Base-by-base conservation (phyloP, 176 grass and related monocot genomes). In the Zizania latifolia region DNA sequence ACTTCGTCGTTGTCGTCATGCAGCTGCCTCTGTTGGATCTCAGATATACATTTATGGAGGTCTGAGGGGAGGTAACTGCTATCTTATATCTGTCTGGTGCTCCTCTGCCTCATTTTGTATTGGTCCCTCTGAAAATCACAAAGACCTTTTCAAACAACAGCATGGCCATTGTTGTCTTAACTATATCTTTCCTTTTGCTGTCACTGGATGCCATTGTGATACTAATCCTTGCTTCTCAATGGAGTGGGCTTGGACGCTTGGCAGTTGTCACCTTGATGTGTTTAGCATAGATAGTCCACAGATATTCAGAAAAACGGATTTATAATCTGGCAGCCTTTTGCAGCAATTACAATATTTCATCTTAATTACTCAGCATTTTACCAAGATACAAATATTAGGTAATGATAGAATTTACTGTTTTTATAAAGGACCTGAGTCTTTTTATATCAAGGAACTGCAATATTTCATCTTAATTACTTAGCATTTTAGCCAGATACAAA, bases 1-100 rank as follows among this genome's bases (percentile, higher is more conserved):
- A 68, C 78, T 99, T 87, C 89, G 95, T 28, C 89, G 95, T 50
- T 99, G 95, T 33, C 95, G 95, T 37, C 95, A 99, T 92, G 95
- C 95, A 62, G 81, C 91, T 45, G 81, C 91, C 15, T 88, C 95
- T 80, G 84, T 94, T 74, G 89, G 91, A 36, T 90, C 84, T 84
- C 89, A 94, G 38, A 86, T 99, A 79, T 99, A 94, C 48, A 83
- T 94, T 77, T 71, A 92, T 86, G 95, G 95, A 54, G 95, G 95
- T 71, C 84, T 99, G 24, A 94, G 85, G 65, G 95, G 95, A 92
- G 95, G 95, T 99, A 94, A 81, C 53, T 64, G 37, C 35, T 61
- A 21, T 23, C 65, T 40, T 14, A 73, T 79, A 58, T 27, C 33
- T 12, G 33, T 61, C 62, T 46, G 7, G 29, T 79, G 41, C n/a